These are phyloP conservation scores for Fusarium sp. DNA, from an alignment of 2,329 filamentous ascomycete species.

Conservation along the genomic window DNA sequence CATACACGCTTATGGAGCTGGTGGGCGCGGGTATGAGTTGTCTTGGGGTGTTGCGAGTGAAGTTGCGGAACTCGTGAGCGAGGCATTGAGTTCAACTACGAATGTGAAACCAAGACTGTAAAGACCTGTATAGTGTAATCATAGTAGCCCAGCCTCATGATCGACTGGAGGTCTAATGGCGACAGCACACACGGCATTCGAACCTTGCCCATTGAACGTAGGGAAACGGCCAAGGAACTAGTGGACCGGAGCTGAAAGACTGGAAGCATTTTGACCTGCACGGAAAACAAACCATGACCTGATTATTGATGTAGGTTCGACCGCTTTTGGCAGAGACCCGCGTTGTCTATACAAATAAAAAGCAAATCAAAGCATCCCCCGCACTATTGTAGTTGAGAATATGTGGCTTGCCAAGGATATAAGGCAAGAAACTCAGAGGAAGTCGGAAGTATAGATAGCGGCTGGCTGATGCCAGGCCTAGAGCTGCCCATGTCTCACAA, in stretches of 20 bases:
- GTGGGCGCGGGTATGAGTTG: conserved; percentile 70
- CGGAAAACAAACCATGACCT: not conserved
- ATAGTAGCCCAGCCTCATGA: too few species aligned
- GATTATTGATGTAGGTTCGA: not conserved
- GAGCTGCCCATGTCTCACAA: not conserved
- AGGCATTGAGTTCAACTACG: conserved; percentile 5
- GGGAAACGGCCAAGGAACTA: not conserved
- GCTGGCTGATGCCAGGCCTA: not conserved
- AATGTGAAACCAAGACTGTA: conserved; percentile 20
- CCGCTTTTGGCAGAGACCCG: not conserved
- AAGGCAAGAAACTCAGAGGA: too few species aligned
- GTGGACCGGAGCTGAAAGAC: not conserved
- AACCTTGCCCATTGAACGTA: too few species aligned
- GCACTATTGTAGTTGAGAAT: not conserved
- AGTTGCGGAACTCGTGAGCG: conserved; percentile 46
- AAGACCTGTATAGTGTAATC: too few species aligned
- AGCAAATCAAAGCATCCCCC: not conserved
- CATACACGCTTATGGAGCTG: conserved; percentile 69
- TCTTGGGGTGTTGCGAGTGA: conserved; percentile 69
- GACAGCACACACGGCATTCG: too few species aligned
- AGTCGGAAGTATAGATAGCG: not conserved
- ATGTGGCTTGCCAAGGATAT: not conserved
- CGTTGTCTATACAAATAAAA: not conserved
- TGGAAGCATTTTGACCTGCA: not conserved
- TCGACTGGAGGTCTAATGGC: too few species aligned